Evolutionary conservation across 2,329 filamentous ascomycete species (phyloP), one percentile per base, ranked within the genome.

Genomic region (Epichloe scottii): DNA sequence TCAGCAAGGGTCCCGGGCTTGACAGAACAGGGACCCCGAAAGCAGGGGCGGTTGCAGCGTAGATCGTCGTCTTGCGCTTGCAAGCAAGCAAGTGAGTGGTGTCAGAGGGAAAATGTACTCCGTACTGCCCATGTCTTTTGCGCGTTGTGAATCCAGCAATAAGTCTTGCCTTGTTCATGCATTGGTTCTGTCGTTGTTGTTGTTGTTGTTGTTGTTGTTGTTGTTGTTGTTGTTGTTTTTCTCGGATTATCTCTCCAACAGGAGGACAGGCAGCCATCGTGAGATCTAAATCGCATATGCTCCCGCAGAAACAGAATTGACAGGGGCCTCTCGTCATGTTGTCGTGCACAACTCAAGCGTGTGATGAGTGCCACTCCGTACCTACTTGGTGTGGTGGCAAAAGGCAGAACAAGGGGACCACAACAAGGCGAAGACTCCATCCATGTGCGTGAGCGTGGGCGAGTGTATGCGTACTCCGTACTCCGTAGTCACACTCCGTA

Each of bases 371-470:
- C 19, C 30, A n/a, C 26, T 15, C 42, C 15, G 30, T 49, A 49
- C 26, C 5, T 42, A 30, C 38, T 45, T 26, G 33, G 55, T 52
- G 50, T 48, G 48, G 53, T 52, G 51, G 54, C 54, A 51, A 56
- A 46, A 30, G 49, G 23, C n/a, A 37, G 45, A 50, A 50, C 44
- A 33, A 33, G 43, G 48, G 46, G 2, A 33, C 11, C 26, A 40
- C 34, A 30, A 33, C 19, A 47, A 44, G 51, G 35, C 39, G 44
- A 53, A 26, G 43, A 33, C 35, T 42, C 30, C 42, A 33, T 39
- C 21, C 10, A 11, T 19, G 33, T 21, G 17, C 17, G 33, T 33
- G 34, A 33, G n/a, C 21, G 39, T 17, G 39, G 17, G 39, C 15
- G 39, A 19, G 17, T 40, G n/a, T 19, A 26, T 26, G 26, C 7